Percentiles rank a stretch among this genome's conserved stretches.
phyloP scores from a whole-genome alignment of 176 grass and related monocot genomes.

The Miscanthus lutarioriparius region DNA sequence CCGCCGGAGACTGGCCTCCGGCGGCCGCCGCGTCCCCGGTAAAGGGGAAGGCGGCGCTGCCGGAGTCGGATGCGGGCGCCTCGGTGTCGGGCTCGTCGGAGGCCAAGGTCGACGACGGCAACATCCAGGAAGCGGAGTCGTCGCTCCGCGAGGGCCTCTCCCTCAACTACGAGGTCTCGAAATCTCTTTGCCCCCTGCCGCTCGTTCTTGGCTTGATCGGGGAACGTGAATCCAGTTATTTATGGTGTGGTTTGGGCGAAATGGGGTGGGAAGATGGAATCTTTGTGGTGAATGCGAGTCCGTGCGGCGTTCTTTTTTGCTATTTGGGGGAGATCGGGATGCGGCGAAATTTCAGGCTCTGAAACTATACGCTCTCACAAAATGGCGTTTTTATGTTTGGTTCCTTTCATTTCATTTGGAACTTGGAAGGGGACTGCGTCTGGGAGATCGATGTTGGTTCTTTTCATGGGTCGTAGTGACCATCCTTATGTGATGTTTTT shows the following conservation, averaged over 20 bases:
- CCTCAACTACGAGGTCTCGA: conserved; percentile 90
- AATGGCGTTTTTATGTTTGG: neutral
- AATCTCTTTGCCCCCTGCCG: neutral
- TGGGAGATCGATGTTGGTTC: neutral
- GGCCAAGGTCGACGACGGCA: conserved; percentile 79
- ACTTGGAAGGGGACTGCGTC: neutral
- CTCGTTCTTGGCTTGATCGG: conserved; percentile 18
- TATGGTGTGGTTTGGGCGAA: neutral
- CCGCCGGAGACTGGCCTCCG: conserved; percentile 24
- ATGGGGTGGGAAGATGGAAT: conserved; percentile 8
- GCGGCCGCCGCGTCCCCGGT: conserved; percentile 50
- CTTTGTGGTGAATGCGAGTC: neutral
- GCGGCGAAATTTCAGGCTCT: neutral
- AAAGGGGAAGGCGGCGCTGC: conserved; percentile 47
- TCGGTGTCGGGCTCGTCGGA: conserved; percentile 57
- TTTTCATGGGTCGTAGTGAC: neutral
- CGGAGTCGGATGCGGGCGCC: conserved; percentile 41
- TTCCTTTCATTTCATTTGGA: neutral
- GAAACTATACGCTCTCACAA: neutral
- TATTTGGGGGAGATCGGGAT: conserved; percentile 19
- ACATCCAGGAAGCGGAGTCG: conserved; percentile 97
- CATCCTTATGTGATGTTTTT: conserved; percentile 6
- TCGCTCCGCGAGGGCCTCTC: conserved; percentile 97
- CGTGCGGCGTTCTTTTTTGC: neutral
- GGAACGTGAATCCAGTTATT: neutral